A percentile compares a stretch with the other conserved stretches of the same genome.
phyloP scores from a whole-genome alignment of 768 basidiomycete species.

The Russula emetica region DNA sequence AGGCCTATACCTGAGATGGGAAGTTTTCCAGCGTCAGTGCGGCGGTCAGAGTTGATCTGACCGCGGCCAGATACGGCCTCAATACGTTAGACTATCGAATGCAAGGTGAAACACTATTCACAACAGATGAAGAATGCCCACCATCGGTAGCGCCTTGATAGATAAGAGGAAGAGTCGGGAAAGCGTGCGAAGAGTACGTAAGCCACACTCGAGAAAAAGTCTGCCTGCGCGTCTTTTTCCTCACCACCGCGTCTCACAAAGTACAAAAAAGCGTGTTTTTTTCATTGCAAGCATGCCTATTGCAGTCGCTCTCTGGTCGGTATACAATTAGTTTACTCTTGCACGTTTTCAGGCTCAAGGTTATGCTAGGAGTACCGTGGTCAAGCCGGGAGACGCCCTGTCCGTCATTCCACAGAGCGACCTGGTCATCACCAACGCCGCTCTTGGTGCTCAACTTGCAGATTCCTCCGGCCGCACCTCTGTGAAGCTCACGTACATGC shows the following conservation, averaged over 20 bases:
- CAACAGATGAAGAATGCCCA: slow-evolving; percentile 4
- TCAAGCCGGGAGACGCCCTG: slow-evolving; percentile 56
- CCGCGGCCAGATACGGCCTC: slow-evolving; percentile 92
- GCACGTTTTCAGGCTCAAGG: slow-evolving; percentile 19
- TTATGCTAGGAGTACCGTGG: slow-evolving; percentile 51
- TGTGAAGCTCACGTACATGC: slow-evolving; percentile 59
- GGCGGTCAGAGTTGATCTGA: slow-evolving; percentile 94
- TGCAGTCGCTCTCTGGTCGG: slow-evolving; percentile 63
- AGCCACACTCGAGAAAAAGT: neutral
- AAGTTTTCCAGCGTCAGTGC: slow-evolving; percentile 97
- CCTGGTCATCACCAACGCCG: slow-evolving; percentile 76
- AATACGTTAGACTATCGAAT: slow-evolving; percentile 83
- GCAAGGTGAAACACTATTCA: neutral
- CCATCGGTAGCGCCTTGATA: slow-evolving; percentile 19
- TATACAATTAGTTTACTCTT: neutral
- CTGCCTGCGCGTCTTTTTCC: neutral
- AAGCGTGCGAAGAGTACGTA: slow-evolving; percentile 44
- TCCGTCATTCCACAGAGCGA: slow-evolving; percentile 58
- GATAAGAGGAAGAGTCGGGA: neutral
- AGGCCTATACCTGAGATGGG: slow-evolving; percentile 74
- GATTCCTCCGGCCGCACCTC: slow-evolving; percentile 59
- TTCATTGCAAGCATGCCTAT: slow-evolving; percentile 44
- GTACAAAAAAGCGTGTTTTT: slow-evolving; percentile 19
- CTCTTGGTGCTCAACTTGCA: slow-evolving; percentile 68
- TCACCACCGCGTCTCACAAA: neutral